Evolutionary conservation across 2,329 filamentous ascomycete genomes (phyloP), one percentile per base, ranked within the genome.

Genomic region (Aspergillus terreus): DNA sequence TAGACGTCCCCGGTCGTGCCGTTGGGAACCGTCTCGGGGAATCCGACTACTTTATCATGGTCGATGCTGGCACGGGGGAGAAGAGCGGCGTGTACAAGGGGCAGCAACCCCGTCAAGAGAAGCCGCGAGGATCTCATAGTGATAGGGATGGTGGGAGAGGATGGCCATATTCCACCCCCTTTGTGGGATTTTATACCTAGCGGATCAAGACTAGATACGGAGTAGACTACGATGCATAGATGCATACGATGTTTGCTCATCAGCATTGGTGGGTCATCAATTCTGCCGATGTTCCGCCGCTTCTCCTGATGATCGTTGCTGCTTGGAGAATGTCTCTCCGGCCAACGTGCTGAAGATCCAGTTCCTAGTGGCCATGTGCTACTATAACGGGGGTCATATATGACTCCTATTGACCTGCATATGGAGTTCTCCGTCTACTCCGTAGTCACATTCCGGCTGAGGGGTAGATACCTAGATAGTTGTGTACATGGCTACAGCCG

Each of bases 21-120:
- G 40, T 66, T 69, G 0, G 82, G 81, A 0, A 83, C 78, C 0
- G 78, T 76, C 61, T 83, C 61, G 0, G 74, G 52, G 54, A 84
- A 82, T 1, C 78, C 79, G 6, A 81, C 79, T 25, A 85, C 70
- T 0, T 71, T 66, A 64, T 78, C 69, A 25, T 74, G 72, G 15
- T 42, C 60, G 56, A 81, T 76, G 36, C 71, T 71, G 7, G 67
- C 76, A 42, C 78, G 74, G 10, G 56, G 50, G 7, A 53, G 30
- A 11, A 55, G 23, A 6, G 46, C 30, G 43, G 27, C 43, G 4
- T 52, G 53, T 7, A 14, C 41, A 4, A 59, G 32, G 11, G 46
- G 43, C 10, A 51, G 15, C 3, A 46, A 27, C 1, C 50, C 49
- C 10, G 54, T 49, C 40, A 56, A 43, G 17, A 51, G 46, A 23